phyloP scores from a whole-genome alignment of 1,284 basidiomycete genomes.

The Porogramme epimiltina region DNA sequence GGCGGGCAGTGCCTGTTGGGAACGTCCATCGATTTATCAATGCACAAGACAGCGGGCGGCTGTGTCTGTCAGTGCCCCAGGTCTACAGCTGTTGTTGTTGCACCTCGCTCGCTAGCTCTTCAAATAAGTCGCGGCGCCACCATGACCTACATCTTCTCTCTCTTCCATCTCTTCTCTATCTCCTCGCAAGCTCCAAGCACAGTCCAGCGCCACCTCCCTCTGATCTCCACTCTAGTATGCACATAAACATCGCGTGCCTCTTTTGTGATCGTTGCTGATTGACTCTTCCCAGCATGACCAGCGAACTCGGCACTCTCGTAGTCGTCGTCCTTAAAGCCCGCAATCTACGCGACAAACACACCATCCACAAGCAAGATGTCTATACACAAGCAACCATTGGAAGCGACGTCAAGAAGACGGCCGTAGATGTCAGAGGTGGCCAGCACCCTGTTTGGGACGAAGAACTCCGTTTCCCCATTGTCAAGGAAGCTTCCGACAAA shows the following conservation, averaged over 20 bases:
- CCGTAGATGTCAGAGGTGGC: conserved; percentile 68
- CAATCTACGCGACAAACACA: conserved; percentile 71
- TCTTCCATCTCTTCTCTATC: neutral
- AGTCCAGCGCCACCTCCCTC: neutral
- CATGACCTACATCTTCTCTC: neutral
- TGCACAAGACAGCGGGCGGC: neutral
- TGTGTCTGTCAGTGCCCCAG: neutral
- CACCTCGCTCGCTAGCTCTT: neutral
- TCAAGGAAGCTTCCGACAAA: conserved; percentile 45
- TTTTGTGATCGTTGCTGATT: neutral
- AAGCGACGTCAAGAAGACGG: conserved; percentile 56
- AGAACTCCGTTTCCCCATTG: conserved; percentile 64
- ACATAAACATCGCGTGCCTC: neutral
- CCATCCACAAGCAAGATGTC: conserved; percentile 78
- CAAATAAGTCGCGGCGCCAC: neutral
- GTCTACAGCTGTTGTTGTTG: neutral
- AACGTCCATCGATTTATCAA: too few species aligned
- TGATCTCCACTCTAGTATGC: neutral
- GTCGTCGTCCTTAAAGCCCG: conserved; percentile 75
- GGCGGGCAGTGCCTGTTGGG: too few species aligned
- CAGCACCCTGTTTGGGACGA: conserved; percentile 81
- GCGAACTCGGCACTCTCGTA: conserved; percentile 63
- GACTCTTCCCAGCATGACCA: conserved; percentile 21
- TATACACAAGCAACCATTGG: conserved; percentile 52
- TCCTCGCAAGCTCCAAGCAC: neutral